phyloP scores from a whole-genome alignment of 1,284 basidiomycete genomes.

The Acaromyces ingoldii region DNA sequence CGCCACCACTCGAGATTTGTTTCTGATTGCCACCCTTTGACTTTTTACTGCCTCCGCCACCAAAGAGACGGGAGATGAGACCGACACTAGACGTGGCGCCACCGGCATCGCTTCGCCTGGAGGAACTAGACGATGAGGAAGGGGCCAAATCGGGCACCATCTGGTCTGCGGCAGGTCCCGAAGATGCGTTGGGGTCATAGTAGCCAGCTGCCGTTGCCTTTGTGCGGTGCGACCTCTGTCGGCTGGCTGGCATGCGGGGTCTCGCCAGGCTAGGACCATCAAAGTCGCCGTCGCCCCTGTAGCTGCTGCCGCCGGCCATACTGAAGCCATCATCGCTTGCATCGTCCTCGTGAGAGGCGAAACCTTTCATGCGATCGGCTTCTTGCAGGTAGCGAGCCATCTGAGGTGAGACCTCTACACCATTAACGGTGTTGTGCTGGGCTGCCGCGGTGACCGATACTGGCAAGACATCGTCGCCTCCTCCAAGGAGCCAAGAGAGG shows the following conservation, averaged over 20 bases:
- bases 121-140: too few species aligned
- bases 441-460: background rate
- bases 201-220: too few species aligned
- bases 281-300: too few species aligned
- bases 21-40: background rate
- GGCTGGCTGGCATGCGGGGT: too few species aligned
- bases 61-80: background rate
- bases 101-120: background rate
- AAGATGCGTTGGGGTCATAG: too few species aligned
- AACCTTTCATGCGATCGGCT: background rate
- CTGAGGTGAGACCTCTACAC: conserved; percentile 8
- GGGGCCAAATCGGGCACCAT: too few species aligned
- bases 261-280: too few species aligned
- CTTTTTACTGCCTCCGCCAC: background rate
- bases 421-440: conserved; percentile 3
- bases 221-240: too few species aligned
- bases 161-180: too few species aligned
- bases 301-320: too few species aligned
- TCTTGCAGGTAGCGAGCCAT: conserved; percentile 6
- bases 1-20: background rate
- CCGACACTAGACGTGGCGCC: background rate
- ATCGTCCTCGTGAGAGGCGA: too few species aligned
- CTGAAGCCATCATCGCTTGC: too few species aligned
- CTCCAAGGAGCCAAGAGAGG: conserved; percentile 15
- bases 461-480: background rate